Percentiles rank a stretch among this genome's conserved stretches.
phyloP scores from a whole-genome alignment of 495 filamentous ascomycete species.

The Talaromyces liani region DNA sequence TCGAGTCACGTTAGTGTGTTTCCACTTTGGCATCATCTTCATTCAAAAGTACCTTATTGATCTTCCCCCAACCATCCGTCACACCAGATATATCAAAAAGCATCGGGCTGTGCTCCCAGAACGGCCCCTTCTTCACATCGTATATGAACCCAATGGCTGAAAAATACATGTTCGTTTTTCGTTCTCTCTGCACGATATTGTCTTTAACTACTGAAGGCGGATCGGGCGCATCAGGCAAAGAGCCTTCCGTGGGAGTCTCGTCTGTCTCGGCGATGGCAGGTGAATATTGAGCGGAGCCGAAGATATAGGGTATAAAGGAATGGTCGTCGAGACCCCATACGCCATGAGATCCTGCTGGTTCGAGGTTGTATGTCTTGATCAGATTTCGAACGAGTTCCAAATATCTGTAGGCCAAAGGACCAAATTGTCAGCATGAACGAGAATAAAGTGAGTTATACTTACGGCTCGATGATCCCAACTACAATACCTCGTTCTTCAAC shows the following conservation, averaged over 20 bases:
- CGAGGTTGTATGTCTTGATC: constrained; percentile 87
- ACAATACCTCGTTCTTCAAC: constrained; percentile 71
- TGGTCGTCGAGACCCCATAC: constrained; percentile 99
- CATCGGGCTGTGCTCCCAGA: constrained; percentile 97
- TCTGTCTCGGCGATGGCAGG: constrained; percentile 61
- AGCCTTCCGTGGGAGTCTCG: constrained; percentile 66
- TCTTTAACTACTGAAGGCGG: constrained; percentile 61
- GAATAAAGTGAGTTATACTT: constrained; percentile 22
- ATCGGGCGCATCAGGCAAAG: constrained; percentile 60
- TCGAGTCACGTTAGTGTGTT: not conserved
- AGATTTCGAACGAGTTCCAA: constrained; percentile 71
- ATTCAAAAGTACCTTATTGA: constrained; percentile 69
- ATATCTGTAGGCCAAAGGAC: constrained; percentile 50
- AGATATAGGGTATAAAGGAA: constrained; percentile 93
- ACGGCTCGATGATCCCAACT: constrained; percentile 75
- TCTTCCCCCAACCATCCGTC: constrained; percentile 89
- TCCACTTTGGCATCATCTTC: constrained; percentile 10
- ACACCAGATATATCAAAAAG: constrained; percentile 93
- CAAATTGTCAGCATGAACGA: constrained; percentile 6
- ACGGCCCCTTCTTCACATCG: constrained; percentile 94
- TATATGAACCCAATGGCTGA: constrained; percentile 98
- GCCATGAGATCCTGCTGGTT: constrained; percentile 89
- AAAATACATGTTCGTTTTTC: constrained; percentile 84
- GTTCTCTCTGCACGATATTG: constrained; percentile 57
- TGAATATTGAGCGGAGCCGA: constrained; percentile 80